Evolutionary conservation across 805 yeast genomes (phyloP).

Genomic region (Monosporozyma siamensis): DNA sequence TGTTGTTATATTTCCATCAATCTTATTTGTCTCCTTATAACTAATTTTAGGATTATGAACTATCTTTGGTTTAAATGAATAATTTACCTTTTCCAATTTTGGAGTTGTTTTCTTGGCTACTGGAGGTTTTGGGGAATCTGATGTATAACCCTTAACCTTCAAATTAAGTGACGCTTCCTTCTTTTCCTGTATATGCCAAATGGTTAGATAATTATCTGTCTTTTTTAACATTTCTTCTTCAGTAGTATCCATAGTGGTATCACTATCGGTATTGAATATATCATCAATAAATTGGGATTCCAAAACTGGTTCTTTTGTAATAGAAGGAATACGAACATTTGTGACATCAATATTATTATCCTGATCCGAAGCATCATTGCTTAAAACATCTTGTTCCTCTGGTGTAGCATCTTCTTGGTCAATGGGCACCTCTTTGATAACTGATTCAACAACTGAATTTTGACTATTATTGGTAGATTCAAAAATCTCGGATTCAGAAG

Average conservation of each 20-base stretch:
- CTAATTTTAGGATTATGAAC: slow-evolving; percentile 8
- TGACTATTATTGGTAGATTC: too few species aligned
- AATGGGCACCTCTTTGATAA: too few species aligned
- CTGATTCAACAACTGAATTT: too few species aligned
- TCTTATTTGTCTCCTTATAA: slow-evolving; percentile 1
- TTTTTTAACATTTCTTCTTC: slow-evolving; percentile 12
- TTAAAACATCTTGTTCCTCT: too few species aligned
- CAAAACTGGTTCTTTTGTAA: slow-evolving; percentile 12
- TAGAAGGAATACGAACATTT: slow-evolving; percentile 1
- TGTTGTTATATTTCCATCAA: background rate
- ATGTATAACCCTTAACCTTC: background rate
- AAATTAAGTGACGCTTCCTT: background rate
- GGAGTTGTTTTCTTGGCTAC: background rate
- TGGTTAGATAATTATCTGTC: slow-evolving; percentile 21
- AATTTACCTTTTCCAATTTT: background rate
- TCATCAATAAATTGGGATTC: slow-evolving; percentile 22
- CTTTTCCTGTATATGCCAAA: slow-evolving; percentile 28
- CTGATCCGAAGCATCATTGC: too few species aligned
- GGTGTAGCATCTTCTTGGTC: too few species aligned
- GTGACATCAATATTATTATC: too few species aligned
- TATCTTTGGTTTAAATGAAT: slow-evolving; percentile 9
- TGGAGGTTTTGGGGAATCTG: background rate
- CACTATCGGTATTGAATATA: slow-evolving; percentile 18
- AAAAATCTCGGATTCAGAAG: too few species aligned
- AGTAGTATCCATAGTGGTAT: slow-evolving; percentile 18